These are phyloP conservation scores for Botrytis sinoallii DNA, from an alignment of 2,329 filamentous ascomycete species.

Conservation along the genomic window DNA sequence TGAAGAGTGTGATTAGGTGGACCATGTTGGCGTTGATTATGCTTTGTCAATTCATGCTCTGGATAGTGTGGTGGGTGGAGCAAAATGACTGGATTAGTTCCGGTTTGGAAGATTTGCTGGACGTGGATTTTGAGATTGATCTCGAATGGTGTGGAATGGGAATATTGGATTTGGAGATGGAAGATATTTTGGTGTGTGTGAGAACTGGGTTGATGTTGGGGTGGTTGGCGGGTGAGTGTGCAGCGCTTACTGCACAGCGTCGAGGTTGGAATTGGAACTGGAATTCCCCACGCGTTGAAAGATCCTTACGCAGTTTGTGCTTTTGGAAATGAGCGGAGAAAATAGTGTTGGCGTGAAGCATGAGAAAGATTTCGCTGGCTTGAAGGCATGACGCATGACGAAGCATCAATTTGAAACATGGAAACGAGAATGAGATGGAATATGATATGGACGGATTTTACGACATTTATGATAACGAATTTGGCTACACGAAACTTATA, in stretches of 20 bases:
- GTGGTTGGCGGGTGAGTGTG: slow-evolving; percentile 11
- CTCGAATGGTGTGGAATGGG: slow-evolving; percentile 5
- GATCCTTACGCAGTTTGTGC: neutral
- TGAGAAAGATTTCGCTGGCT: neutral
- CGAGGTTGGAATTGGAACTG: neutral
- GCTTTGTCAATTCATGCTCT: slow-evolving; percentile 16
- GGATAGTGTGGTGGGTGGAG: slow-evolving; percentile 13
- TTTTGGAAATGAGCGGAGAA: neutral
- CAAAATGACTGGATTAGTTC: neutral
- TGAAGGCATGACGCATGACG: neutral
- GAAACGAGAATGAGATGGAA: neutral
- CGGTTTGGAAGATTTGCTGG: neutral
- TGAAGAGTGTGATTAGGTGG: slow-evolving; percentile 10
- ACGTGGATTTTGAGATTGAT: neutral
- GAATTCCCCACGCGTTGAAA: neutral
- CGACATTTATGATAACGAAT: slow-evolving; percentile 5
- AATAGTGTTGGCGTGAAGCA: neutral
- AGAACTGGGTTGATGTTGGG: slow-evolving; percentile 9
- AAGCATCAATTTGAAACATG: neutral
- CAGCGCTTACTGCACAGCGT: neutral
- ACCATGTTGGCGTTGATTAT: slow-evolving; percentile 11
- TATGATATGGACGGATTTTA: neutral
- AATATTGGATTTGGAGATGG: neutral
- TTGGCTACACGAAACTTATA: neutral
- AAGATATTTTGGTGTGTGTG: slow-evolving; percentile 5